A percentile compares a stretch with the other conserved stretches of the same genome.
phyloP scores from a whole-genome alignment of 768 basidiomycete species.

The Leucosporidium yakuticum region DNA sequence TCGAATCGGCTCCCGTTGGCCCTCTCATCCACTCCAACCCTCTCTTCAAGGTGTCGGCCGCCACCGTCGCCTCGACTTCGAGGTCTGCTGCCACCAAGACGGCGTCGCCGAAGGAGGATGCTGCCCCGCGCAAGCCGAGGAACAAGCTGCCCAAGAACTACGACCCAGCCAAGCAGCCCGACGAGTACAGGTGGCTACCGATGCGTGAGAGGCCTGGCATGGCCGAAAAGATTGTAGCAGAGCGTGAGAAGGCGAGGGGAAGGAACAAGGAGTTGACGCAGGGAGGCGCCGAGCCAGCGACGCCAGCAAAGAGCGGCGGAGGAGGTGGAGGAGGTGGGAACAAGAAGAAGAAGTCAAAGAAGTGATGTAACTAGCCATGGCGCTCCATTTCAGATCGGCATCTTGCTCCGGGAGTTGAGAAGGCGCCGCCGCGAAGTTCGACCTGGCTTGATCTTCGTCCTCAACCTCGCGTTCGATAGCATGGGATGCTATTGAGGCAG shows the following conservation, averaged over 20 bases:
- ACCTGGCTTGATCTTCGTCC: no score
- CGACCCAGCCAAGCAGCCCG: conserved; percentile 9
- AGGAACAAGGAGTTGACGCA: conserved; percentile 41
- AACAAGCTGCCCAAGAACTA: not conserved
- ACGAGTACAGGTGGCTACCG: conserved; percentile 37
- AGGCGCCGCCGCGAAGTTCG: no score
- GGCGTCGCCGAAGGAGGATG: conserved; percentile 29
- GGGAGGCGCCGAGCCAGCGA: conserved; percentile 32
- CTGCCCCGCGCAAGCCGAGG: conserved; percentile 12
- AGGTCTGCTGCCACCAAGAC: conserved; percentile 33
- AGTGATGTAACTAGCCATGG: not conserved
- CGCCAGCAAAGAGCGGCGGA: conserved; percentile 32
- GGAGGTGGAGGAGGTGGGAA: conserved; percentile 35
- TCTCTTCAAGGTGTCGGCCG: conserved; percentile 21
- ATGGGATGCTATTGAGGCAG: no score
- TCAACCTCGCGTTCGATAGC: no score
- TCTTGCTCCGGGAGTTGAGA: no score
- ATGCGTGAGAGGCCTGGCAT: conserved; percentile 33
- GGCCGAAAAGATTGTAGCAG: conserved; percentile 30
- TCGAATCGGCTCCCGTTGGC: conserved; percentile 38
- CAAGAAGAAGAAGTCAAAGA: conserved; percentile 33
- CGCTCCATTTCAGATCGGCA: no score
- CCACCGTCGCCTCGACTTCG: conserved; percentile 31
- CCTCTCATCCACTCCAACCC: conserved; percentile 26
- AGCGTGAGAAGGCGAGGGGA: conserved; percentile 42